Percentiles rank a stretch among this genome's conserved stretches.
Conservation (phyloP, 192 early-diverging fungal genomes). For the Mycoemilia scoparia region DNA sequence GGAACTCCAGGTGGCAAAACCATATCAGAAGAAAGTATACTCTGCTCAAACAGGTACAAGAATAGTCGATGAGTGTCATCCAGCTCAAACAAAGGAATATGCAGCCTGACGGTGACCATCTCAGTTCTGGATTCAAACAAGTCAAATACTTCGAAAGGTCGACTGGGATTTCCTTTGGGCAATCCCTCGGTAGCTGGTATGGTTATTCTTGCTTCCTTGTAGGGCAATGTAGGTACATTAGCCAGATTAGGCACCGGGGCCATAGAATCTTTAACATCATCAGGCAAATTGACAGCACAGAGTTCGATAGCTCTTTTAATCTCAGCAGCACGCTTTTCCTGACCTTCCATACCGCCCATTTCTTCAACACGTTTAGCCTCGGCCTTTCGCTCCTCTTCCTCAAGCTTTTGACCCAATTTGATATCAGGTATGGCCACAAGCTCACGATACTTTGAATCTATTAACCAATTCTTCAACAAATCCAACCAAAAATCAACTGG, state of each 20-base stretch:
- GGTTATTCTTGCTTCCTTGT: conserved; percentile 3
- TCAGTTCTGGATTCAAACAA: conserved; percentile 45
- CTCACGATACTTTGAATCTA: conserved; percentile 8
- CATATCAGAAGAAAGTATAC: conserved; percentile 43
- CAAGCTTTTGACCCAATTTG: conserved; percentile 6
- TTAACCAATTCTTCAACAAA: conserved; percentile 16
- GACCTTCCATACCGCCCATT: conserved; percentile 12
- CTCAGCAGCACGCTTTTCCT: conserved; percentile 19
- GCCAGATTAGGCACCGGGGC: conserved; percentile 41
- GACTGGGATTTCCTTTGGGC: conserved; percentile 1
- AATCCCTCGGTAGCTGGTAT: conserved; percentile 5
- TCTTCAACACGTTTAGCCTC: conserved; percentile 9
- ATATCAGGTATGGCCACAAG: conserved; percentile 16
- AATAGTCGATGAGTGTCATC: conserved; percentile 43
- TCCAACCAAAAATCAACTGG: conserved; percentile 19
- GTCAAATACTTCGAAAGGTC: conserved; percentile 35
- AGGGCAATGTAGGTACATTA: conserved; percentile 25
- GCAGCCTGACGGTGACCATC: conserved; percentile 41
- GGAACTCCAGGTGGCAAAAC: conserved; percentile 25
- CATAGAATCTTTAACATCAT: conserved; percentile 33
- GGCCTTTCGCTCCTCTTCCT: conserved; percentile 1
- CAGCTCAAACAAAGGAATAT: conserved; percentile 29
- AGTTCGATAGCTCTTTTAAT: conserved; percentile 23
- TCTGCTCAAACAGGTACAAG: conserved; percentile 57
- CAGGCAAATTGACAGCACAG: conserved; percentile 23